Percentiles rank a stretch among this genome's conserved stretches.
These are phyloP conservation scores for Peniophora sp. DNA, from an alignment of 1,284 basidiomycete species.

Conservation along the genomic window DNA sequence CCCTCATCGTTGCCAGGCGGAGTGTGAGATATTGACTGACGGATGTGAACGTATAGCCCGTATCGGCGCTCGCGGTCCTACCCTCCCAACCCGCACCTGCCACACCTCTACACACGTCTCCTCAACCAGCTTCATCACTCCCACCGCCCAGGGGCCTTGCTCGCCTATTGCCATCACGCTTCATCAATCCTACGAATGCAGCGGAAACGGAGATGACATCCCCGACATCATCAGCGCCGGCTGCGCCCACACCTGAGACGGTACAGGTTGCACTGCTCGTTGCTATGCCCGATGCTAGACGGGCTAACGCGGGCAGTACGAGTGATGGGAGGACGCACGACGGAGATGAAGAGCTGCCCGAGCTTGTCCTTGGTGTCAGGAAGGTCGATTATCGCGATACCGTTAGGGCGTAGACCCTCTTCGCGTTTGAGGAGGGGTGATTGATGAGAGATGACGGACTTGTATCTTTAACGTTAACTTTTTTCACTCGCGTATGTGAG, in stretches of 20 bases:
- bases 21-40: no score
- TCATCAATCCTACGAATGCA: conserved; percentile 15
- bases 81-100: no score
- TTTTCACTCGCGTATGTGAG: neutral
- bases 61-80: no score
- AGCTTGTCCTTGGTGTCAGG: conserved; percentile 37
- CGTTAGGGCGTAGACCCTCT: neutral
- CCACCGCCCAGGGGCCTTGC: conserved; percentile 1
- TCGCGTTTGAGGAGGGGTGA: neutral
- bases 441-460: neutral
- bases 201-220: conserved; percentile 34
- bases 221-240: conserved; percentile 22
- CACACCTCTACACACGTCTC: no score
- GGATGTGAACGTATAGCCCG: no score
- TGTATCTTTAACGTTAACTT: neutral
- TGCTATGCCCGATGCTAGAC: conserved; percentile 46
- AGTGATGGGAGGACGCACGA: conserved; percentile 13
- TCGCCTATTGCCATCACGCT: neutral
- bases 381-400: conserved; percentile 21
- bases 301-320: conserved; percentile 14
- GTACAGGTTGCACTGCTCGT: conserved; percentile 52
- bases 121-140: neutral
- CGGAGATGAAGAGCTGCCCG: conserved; percentile 33
- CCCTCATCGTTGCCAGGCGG: no score
- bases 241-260: conserved; percentile 9